Conservation (phyloP, 768 basidiomycete genomes). For the Suillus alpinus region DNA sequence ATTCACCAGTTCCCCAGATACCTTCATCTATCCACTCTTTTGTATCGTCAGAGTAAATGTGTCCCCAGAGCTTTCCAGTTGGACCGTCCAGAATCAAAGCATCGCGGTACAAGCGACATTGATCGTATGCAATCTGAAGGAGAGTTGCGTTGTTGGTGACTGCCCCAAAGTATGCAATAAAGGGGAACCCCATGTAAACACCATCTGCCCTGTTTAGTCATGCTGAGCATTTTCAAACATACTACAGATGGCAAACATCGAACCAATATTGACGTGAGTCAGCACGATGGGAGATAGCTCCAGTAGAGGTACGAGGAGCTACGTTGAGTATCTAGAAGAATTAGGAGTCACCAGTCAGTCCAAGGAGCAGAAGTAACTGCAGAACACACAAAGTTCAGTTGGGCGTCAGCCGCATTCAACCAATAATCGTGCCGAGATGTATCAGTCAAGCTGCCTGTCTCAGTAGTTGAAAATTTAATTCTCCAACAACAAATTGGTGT, state of each 20-base stretch:
- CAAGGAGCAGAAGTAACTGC: background rate
- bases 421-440: conserved; percentile 16
- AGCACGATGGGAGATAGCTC: conserved; percentile 40
- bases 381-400: conserved; percentile 20
- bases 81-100: conserved; percentile 28
- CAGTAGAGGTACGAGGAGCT: conserved; percentile 31
- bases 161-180: conserved; percentile 41
- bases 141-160: conserved; percentile 33
- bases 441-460: conserved; percentile 13
- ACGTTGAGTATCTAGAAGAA: conserved; percentile 18
- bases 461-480: background rate
- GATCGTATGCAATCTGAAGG: conserved; percentile 38
- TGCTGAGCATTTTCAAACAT: background rate
- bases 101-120: conserved; percentile 40
- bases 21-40: conserved; percentile 18
- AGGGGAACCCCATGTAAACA: conserved; percentile 44
- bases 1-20: conserved; percentile 35
- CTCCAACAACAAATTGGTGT: background rate
- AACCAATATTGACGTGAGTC: conserved; percentile 33
- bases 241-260: background rate
- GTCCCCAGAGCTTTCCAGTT: conserved; percentile 36
- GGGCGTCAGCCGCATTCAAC: conserved; percentile 18
- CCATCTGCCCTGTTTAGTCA: conserved; percentile 29
- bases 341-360: background rate
- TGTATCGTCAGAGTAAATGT: conserved; percentile 24